Evolutionary conservation across 768 basidiomycete species (phyloP), one percentile per base, ranked within the genome.

Genomic region (Hydnum rufescens): DNA sequence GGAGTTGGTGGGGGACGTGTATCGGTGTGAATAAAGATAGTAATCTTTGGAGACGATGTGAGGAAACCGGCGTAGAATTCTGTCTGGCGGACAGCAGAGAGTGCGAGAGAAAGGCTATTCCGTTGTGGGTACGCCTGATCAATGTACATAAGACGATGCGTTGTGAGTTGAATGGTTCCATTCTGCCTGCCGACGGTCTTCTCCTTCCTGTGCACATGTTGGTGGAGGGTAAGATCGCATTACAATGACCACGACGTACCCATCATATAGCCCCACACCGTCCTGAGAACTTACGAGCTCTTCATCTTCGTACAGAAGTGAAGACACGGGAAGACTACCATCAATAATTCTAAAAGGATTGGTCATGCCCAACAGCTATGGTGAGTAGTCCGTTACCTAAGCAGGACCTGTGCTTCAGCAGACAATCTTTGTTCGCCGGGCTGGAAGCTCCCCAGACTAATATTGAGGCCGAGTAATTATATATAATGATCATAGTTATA

Each of bases 41-140:
- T 92, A 53, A 93, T 72, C 65, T 99, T 99, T 1, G 93, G 60
- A 0, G 83, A 87, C 2, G 85, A 89, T 51, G 75, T 82, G 70
- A 96, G 82, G 49, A 96, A 75, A 2, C 93, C 89, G 3, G 80
- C 78, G 62, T 93, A 96, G 64, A 82, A 74, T 51, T 95, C 87
- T 1, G 90, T 93, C 59, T 80, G 80, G 0, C 67, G 65, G 47
- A 96, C 70, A 57, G 67, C 67, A 0, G 71, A 65, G 18, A 96
- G 73, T 57, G 77, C 73, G 55, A 93, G 61, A 8, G 71, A 68
- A 59, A 89, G 80, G 0, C 87, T 90, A 34, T 72, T 64, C 1
- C 46, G 32, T n/a, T 60, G 62, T 18, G 74, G 64, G 49, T 73
- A 67, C 30, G 68, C 61, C 29, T 64, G 58, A 61, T 84, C 75